Evolutionary conservation across 2,329 filamentous ascomycete genomes (phyloP), one percentile per base, ranked within the genome.

Genomic region (Sporothrix protearum): DNA sequence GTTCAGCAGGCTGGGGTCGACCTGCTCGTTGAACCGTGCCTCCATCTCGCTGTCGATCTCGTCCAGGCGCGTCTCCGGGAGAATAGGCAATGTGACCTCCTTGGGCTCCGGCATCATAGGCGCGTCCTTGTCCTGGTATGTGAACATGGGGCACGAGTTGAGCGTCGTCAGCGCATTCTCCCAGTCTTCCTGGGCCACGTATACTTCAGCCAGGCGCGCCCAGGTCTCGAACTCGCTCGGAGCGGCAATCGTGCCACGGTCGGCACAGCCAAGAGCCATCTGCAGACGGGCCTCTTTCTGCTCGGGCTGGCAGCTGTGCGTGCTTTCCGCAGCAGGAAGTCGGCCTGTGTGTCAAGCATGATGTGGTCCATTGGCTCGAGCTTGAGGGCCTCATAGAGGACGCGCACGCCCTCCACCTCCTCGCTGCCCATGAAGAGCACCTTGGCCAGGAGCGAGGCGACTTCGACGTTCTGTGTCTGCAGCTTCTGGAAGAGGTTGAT

Each of bases 111-210:
- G 96, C 91, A 98, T 95, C 73, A 96, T 83, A 3, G 96, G 96
- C 6, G 94, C 91, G 79, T 99, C 96, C 81, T 97, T 98, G 81
- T 99, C 96, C 81, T 98, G 96, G 80, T 99, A 98, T 7, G 96
- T 99, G 81, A 99, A 99, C 96, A 99, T 99, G 9, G 96, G 96
- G 80, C 96, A 99, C 22, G 96, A 99, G 82, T 99, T 99, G 69
- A 99, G 86, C 3, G 96, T 98, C 5, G 97, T 90, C 30, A 99
- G 86, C 0, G 96, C 96, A 76, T 98, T 89, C 78, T 98, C 96
- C 94, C 96, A 99, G 78, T 97, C 93, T 79, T 99, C 96, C 82
- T 97, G 88, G 67, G 91, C 88, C 71, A 98, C 92, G 76, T 99
- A 99, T 42, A 98, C 92, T 79, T 98, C 93, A 2, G 94, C 94